A percentile compares a stretch with the other conserved stretches of the same genome.
These are phyloP conservation scores for Nakazawaea populi DNA, from an alignment of 805 yeast species.

Conservation along the genomic window DNA sequence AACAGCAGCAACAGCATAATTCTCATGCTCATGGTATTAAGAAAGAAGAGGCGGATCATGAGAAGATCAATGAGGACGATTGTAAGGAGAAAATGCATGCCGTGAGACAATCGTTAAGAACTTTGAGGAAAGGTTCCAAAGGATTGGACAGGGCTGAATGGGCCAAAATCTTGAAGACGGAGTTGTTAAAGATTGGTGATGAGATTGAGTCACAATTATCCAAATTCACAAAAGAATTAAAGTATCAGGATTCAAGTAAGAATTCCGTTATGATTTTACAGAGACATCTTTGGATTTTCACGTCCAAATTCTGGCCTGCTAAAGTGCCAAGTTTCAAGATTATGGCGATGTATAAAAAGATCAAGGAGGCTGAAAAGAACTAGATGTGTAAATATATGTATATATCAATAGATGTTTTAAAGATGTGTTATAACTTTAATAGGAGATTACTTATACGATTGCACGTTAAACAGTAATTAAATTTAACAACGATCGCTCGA, in stretches of 20 bases:
- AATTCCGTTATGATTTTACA: constrained; percentile 17
- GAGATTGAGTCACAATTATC: constrained; percentile 44
- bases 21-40: constrained; percentile 11
- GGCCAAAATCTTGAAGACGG: constrained; percentile 64
- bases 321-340: constrained; percentile 71
- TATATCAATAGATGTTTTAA: neutral
- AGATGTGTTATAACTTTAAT: too few species aligned
- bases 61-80: constrained; percentile 69
- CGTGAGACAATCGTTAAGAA: constrained; percentile 59
- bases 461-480: too few species aligned
- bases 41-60: constrained; percentile 49
- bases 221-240: constrained; percentile 2
- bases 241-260: too few species aligned
- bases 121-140: constrained; percentile 63
- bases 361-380: constrained; percentile 24
- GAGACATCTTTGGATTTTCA: constrained; percentile 80
- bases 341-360: constrained; percentile 67
- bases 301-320: constrained; percentile 83
- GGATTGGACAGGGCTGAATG: constrained; percentile 74
- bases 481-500: too few species aligned
- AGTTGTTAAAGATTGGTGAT: constrained; percentile 68
- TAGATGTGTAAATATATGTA: neutral
- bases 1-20: neutral
- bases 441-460: too few species aligned
- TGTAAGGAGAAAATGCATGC: constrained; percentile 61